Base-by-base conservation (phyloP, 129 eudicot species). In the Cynara cardunculus region DNA sequence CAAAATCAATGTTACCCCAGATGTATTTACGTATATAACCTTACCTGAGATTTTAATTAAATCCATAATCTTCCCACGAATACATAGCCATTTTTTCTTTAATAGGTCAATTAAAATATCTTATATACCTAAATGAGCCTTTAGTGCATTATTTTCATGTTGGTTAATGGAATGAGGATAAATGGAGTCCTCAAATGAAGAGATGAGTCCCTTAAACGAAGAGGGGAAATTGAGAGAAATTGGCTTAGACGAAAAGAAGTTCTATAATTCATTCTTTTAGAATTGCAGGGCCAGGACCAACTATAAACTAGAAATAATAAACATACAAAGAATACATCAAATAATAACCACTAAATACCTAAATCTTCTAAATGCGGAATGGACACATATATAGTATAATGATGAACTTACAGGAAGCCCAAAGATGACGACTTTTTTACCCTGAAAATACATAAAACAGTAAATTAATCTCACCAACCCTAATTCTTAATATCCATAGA, bases 401-500 rank as follows among this genome's bases (percentile, higher is more conserved):
- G 73, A 56, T 18, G 3, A 77, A 85, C 98, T 96, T 88, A 96
- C 99, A 80, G 99, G 99, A 31, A 96, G 97, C 61, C 99, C 99
- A 74, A 96, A 96, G 80, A 96, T 93, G 74, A 91, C 99, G 44
- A 96, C 90, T 44, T 92, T 96, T 82, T 91, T 96, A 53, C 91
- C 98, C 99, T 96, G 98, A 30, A 80, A 91, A 72, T 4, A 30
- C 13, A 71, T 10, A 72, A 22, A 19, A 59, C 37, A 13, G 2
- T 61, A 25, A 61, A 69, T 65, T 8, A 61, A 44, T 49, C 32
- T 62, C 68, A 41, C 8, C 83, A 84, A 56, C 70, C 30, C 72
- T 24, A 82, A 77, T 13, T 71, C 3, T 34, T 41, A 61, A 71
- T 6, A 62, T 25, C 71, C 39, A 77, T 2, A 0, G 10, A 37